These are phyloP conservation scores for Candida tammaniensis DNA, from an alignment of 805 yeast genomes.

Conservation along the genomic window DNA sequence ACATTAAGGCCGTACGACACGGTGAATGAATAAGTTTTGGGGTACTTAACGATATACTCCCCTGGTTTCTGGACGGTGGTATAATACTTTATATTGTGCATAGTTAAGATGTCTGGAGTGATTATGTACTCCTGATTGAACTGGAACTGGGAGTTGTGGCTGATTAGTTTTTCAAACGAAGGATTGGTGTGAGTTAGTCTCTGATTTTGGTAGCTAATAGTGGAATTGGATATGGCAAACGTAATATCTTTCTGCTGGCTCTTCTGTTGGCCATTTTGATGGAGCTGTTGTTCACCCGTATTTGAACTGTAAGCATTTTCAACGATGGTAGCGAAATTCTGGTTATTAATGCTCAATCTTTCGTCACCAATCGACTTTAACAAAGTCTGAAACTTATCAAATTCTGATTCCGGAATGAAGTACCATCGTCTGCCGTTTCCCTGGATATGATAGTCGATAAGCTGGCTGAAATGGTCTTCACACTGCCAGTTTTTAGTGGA, in stretches of 20 bases:
- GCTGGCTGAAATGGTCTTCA: constrained; percentile 60
- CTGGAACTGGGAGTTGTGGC: constrained; percentile 9
- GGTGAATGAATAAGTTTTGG: constrained; percentile 49
- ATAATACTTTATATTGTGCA: constrained; percentile 46
- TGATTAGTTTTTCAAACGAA: constrained; percentile 22
- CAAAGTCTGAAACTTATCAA: constrained; percentile 41
- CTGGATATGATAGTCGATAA: constrained; percentile 49
- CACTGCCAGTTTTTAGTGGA: constrained; percentile 55
- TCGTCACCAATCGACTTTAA: neutral
- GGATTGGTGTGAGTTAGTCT: constrained; percentile 29
- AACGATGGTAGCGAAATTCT: too few species aligned
- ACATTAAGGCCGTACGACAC: constrained; percentile 56
- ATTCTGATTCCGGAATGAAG: constrained; percentile 56
- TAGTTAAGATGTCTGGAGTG: constrained; percentile 47
- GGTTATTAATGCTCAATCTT: neutral
- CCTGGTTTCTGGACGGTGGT: constrained; percentile 59
- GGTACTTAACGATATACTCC: constrained; percentile 57
- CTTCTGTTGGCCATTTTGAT: neutral
- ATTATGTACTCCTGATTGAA: constrained; percentile 43
- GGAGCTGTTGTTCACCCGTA: neutral
- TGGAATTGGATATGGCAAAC: neutral
- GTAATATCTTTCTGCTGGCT: neutral
- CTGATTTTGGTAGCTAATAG: neutral
- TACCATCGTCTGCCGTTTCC: constrained; percentile 63
- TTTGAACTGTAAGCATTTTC: neutral